phyloP scores from a whole-genome alignment of 2,329 filamentous ascomycete genomes.

The Penicillium sp. region DNA sequence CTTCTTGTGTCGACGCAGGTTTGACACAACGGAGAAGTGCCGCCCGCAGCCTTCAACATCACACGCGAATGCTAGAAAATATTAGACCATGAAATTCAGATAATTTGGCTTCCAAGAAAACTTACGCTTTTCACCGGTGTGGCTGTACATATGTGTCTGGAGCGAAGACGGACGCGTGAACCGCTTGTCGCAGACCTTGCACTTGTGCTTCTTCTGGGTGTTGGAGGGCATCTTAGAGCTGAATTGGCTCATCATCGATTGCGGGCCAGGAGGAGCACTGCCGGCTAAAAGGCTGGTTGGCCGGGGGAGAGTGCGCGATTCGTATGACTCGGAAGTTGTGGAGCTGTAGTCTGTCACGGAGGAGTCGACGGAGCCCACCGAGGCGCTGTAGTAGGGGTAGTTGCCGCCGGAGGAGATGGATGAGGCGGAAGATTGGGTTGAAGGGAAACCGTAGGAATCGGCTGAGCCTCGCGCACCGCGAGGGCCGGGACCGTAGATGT shows the following conservation, averaged over 20 bases:
- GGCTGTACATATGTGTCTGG: constrained; percentile 98
- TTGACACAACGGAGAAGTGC: constrained; percentile 96
- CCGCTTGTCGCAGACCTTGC: constrained; percentile 97
- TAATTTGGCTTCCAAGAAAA: neutral
- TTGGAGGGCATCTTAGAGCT: constrained; percentile 94
- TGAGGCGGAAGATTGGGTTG: constrained; percentile 85
- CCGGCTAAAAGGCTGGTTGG: constrained; percentile 64
- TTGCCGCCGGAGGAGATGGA: constrained; percentile 82
- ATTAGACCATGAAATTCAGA: constrained; percentile 18
- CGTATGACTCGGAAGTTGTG: constrained; percentile 76
- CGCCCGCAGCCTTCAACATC: constrained; percentile 93
- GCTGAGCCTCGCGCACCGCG: constrained; percentile 66
- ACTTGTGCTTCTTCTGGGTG: constrained; percentile 99
- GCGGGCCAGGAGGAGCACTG: constrained; percentile 74
- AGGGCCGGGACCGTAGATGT: constrained; percentile 77
- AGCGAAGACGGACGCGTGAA: constrained; percentile 92
- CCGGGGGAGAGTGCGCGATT: constrained; percentile 80
- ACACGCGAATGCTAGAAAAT: constrained; percentile 74
- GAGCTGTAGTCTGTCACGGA: constrained; percentile 93
- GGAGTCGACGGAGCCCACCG: constrained; percentile 65
- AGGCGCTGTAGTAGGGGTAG: constrained; percentile 83
- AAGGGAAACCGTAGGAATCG: constrained; percentile 89
- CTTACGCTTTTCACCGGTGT: constrained; percentile 97
- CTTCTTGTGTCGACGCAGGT: constrained; percentile 89
- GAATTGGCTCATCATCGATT: constrained; percentile 98